Conservation (phyloP, 371 early-diverging fungal genomes). For the Cladochytrium tenue region DNA sequence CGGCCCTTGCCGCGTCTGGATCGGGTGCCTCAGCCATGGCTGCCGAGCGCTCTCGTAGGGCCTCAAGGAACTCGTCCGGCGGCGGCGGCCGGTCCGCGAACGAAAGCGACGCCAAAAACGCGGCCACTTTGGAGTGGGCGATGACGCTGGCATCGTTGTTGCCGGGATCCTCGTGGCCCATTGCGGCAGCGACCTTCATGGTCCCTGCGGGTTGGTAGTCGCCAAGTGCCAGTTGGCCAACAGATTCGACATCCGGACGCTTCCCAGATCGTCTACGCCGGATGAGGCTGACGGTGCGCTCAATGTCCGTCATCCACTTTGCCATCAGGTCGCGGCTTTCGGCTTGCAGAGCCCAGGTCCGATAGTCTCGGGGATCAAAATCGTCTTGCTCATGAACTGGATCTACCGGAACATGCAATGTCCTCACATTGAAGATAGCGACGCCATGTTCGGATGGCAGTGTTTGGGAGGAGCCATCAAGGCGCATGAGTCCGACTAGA, state of each 20-base stretch:
- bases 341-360: neutral
- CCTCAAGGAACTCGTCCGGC: neutral
- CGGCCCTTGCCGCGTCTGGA: no score
- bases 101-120: neutral
- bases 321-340: neutral
- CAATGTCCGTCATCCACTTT: no score
- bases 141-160: neutral
- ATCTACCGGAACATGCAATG: neutral
- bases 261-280: no score
- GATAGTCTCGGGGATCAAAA: neutral
- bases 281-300: no score
- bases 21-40: no score
- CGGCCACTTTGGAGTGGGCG: neutral
- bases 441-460: neutral
- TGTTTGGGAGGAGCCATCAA: neutral
- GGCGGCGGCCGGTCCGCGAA: neutral
- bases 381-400: neutral
- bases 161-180: no score
- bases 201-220: no score
- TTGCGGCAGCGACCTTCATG: no score
- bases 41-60: neutral
- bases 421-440: neutral
- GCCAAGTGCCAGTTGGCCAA: no score
- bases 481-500: neutral
- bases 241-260: no score